A percentile compares a stretch with the other conserved stretches of the same genome.
Evolutionary conservation across 306 rosid species (phyloP).

Genomic region (Vachellia collinsii): DNA sequence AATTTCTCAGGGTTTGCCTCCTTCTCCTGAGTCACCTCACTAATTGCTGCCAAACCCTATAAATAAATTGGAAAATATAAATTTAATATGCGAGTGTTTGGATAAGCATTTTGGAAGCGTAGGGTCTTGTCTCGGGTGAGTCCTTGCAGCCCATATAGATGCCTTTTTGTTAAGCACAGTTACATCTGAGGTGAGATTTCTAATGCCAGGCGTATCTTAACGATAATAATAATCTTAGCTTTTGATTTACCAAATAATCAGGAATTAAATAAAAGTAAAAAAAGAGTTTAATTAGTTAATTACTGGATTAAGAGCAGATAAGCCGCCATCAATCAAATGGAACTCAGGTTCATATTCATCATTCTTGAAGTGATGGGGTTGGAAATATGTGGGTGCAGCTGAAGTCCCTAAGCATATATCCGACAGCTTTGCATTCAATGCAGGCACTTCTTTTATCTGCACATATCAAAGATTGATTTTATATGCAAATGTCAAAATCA

Average conservation of each 20-base stretch:
- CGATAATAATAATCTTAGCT: neutral
- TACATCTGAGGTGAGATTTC: too few relatives aligned
- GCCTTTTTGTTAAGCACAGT: too few relatives aligned
- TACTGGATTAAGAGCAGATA: slow-evolving; percentile 50
- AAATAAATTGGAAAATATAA: too few relatives aligned
- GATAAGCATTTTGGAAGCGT: too few relatives aligned
- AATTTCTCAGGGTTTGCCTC: slow-evolving; percentile 20
- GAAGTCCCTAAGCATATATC: slow-evolving; percentile 48
- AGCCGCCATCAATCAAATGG: slow-evolving; percentile 49
- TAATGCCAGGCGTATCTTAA: too few relatives aligned
- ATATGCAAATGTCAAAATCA: too few relatives aligned
- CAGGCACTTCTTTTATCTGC: slow-evolving; percentile 17
- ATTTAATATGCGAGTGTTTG: too few relatives aligned
- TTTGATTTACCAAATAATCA: neutral
- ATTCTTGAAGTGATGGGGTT: slow-evolving; percentile 40
- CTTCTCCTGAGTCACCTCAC: slow-evolving; percentile 55
- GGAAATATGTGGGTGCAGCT: slow-evolving; percentile 51
- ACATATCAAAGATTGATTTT: neutral
- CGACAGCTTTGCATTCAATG: slow-evolving; percentile 41
- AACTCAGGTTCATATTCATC: neutral
- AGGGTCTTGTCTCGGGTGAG: too few relatives aligned
- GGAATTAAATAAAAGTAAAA: neutral
- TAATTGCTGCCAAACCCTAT: slow-evolving; percentile 58
- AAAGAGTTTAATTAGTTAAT: neutral
- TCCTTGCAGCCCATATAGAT: too few relatives aligned